These are phyloP conservation scores for Uronychia binucleata DNA, from an alignment of 73 alveolate species.

Conservation along the genomic window DNA sequence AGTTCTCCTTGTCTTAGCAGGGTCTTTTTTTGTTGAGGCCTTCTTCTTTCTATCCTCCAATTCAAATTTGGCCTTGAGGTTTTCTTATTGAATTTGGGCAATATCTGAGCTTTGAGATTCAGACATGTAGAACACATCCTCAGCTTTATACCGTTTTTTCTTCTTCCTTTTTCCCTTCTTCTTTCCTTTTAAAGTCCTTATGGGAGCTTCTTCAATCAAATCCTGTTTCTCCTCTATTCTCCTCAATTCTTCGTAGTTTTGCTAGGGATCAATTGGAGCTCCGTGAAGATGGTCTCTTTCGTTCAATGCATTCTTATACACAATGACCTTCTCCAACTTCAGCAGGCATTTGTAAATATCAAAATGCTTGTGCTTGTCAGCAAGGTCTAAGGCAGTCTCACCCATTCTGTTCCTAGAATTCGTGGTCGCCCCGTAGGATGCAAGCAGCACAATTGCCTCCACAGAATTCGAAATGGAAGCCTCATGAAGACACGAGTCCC, in stretches of 20 bases:
- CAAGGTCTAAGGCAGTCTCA: conserved; percentile 44
- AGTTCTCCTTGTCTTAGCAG: neutral
- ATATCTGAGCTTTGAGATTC: neutral
- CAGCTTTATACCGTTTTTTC: neutral
- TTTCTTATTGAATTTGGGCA: neutral
- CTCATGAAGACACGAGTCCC: conserved; percentile 53
- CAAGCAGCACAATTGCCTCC: conserved; percentile 34
- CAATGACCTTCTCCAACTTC: conserved; percentile 42
- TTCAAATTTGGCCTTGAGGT: neutral
- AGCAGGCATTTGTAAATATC: conserved; percentile 40
- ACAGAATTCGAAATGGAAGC: conserved; percentile 58
- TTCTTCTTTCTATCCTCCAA: neutral
- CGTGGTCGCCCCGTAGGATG: conserved; percentile 31
- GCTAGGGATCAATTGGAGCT: too few relatives aligned
- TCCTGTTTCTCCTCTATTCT: too few relatives aligned
- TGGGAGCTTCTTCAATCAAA: too few relatives aligned
- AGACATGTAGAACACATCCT: neutral
- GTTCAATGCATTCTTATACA: conserved; percentile 33
- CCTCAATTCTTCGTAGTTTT: too few relatives aligned
- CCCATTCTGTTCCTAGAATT: conserved; percentile 29
- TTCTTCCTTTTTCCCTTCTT: neutral
- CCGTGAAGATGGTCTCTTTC: conserved; percentile 50
- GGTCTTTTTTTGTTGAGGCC: neutral
- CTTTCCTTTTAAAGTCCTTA: neutral
- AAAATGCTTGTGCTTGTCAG: conserved; percentile 30